A percentile compares a stretch with the other conserved stretches of the same genome.
Evolutionary conservation across 495 filamentous ascomycete species (phyloP).

Genomic region (Penicillium roqueforti): DNA sequence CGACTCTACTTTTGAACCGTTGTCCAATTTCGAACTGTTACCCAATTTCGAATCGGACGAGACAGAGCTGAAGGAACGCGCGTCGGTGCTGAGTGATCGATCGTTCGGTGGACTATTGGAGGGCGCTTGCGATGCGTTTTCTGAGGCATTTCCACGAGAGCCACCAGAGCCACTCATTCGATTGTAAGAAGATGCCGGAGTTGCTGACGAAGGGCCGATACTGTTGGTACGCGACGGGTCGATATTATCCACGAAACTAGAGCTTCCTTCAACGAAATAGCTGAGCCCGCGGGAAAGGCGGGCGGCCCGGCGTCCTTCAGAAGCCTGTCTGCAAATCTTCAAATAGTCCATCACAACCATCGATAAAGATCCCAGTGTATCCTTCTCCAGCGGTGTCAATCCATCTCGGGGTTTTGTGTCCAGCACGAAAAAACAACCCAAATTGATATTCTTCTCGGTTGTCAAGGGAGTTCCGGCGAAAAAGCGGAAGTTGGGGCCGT

Average conservation of each 20-base stretch:
- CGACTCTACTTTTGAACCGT: conserved; percentile 20
- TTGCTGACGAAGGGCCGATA: conserved; percentile 17
- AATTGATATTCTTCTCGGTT: conserved; percentile 62
- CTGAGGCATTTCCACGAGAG: conserved; percentile 28
- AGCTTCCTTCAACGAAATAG: conserved; percentile 57
- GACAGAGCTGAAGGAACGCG: conserved; percentile 28
- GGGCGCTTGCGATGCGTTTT: conserved; percentile 20
- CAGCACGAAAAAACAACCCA: conserved; percentile 66
- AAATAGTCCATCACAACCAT: conserved; percentile 60
- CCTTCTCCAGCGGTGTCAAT: conserved; percentile 34
- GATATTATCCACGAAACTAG: conserved; percentile 38
- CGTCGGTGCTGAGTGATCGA: conserved; percentile 27
- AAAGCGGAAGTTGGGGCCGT: conserved; percentile 41
- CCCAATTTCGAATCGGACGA: conserved; percentile 18
- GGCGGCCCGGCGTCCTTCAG: conserved; percentile 53
- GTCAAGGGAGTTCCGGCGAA: conserved; percentile 54
- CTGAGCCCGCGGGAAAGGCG: conserved; percentile 59
- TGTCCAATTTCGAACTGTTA: background rate
- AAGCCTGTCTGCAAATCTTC: conserved; percentile 52
- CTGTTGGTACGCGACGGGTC: conserved; percentile 28
- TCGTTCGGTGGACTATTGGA: conserved; percentile 23
- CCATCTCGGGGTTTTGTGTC: conserved; percentile 45
- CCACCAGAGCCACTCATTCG: conserved; percentile 26
- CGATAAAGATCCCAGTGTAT: conserved; percentile 46
- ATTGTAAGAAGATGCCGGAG: conserved; percentile 27